Conservation (phyloP, 2,329 filamentous ascomycete genomes). For the Pseudonectria buxi region DNA sequence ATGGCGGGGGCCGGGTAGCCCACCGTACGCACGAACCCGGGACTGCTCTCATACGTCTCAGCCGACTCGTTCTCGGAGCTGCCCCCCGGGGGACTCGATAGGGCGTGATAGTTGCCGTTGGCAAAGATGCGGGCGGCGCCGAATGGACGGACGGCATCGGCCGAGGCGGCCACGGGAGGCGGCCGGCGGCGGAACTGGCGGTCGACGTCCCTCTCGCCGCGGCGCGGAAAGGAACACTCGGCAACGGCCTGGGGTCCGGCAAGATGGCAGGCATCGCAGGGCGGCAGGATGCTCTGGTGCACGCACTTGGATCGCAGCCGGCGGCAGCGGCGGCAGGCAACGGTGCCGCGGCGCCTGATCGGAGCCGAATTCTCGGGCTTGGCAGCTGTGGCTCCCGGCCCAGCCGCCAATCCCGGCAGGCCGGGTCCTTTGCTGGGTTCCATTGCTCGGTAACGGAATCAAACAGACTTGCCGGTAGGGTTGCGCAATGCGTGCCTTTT, state of each 20-base stretch:
- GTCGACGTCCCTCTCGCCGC: constrained; percentile 15
- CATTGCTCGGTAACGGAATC: too few relatives aligned
- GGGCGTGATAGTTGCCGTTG: too few relatives aligned
- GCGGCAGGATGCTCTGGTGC: constrained; percentile 9
- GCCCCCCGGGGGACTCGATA: background rate
- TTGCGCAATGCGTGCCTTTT: too few relatives aligned
- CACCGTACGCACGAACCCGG: background rate
- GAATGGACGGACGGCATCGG: too few relatives aligned
- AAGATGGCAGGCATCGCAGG: constrained; percentile 14
- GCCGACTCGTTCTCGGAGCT: background rate
- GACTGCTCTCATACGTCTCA: background rate
- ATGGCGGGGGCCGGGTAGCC: background rate
- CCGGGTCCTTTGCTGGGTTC: background rate
- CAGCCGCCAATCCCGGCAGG: background rate
- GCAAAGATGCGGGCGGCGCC: background rate
- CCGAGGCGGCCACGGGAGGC: background rate
- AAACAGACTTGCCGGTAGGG: too few relatives aligned
- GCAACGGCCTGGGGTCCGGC: constrained; percentile 6
- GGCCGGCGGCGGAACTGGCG: constrained; percentile 14
- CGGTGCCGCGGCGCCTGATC: constrained; percentile 11
- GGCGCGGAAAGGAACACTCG: constrained; percentile 15
- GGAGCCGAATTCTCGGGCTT: background rate
- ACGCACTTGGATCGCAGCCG: constrained; percentile 17
- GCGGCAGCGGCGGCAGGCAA: constrained; percentile 21
- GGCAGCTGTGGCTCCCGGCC: background rate